Base-by-base conservation (phyloP, 192 early-diverging fungal species). In the Jimgerdemannia lactiflua region DNA sequence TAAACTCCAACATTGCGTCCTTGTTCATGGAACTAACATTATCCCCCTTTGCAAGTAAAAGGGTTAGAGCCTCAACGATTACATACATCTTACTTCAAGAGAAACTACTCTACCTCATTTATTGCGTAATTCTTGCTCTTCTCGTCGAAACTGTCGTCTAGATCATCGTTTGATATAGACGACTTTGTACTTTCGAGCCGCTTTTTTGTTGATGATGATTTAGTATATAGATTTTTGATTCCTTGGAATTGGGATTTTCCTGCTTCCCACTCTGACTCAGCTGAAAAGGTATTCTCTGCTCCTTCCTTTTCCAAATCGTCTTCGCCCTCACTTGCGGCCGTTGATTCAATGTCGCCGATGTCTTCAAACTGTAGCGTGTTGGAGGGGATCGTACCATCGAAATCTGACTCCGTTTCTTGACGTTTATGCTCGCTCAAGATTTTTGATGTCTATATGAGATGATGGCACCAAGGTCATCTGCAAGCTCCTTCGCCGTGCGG, bases 1-100 rank as follows among this genome's bases (percentile, higher is more conserved):
- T 70, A 18, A 79, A 70, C 43, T 71, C 68, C 43, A 65, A 18
- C 4, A 3, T 72, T 72, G 59, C 72, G 74, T 73, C 42, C 64
- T 20, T 65, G 59, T 39, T 64, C 39, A 14, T 72, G 59, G 49
- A 59, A 59, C 49, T 59, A 54, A 54, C 49, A 54, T 54, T 54
- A 54, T 54, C 49, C 49, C 49, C 14, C 49, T 59, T 29, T 59
- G 49, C 49, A 59, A 59, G 14, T 59, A 59, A 29, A 29, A 29
- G 49, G 14, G 49, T 59, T 59, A 59, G 49, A 59, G 49, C 49
- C 49, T 6, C 49, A 59, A 59, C 14, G 2, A 14, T 59, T 59
- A 59, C 29, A 29, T 29, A 29, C 29, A 29, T 29, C 29, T n/a
- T n/a, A n/a, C n/a, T 59, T 59, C 14, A 59, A 59, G 49, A 2